A percentile compares a stretch with the other conserved stretches of the same genome.
These are phyloP conservation scores for Pseudozyma pruni DNA, from an alignment of 1,284 basidiomycete species.

Conservation along the genomic window DNA sequence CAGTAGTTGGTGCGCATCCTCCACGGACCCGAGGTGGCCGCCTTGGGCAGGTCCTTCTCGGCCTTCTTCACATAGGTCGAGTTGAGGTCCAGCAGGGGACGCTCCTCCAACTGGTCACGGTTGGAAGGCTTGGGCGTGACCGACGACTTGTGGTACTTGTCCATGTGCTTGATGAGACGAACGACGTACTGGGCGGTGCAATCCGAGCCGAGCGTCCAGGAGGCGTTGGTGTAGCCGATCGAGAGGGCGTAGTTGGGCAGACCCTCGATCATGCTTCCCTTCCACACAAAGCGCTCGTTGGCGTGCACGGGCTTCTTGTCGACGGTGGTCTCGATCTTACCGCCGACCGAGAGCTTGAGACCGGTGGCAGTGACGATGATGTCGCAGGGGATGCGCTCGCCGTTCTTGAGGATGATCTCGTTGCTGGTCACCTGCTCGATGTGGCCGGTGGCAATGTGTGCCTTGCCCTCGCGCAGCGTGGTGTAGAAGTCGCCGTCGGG, in stretches of 20 bases:
- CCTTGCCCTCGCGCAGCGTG: slow-evolving; percentile 61
- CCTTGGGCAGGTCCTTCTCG: slow-evolving; percentile 54
- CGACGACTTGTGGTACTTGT: slow-evolving; percentile 47
- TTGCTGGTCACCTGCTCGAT: slow-evolving; percentile 60
- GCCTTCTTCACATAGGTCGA: slow-evolving; percentile 65
- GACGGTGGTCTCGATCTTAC: slow-evolving; percentile 50
- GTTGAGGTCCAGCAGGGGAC: slow-evolving; percentile 59
- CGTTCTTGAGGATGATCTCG: slow-evolving; percentile 59
- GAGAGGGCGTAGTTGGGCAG: slow-evolving; percentile 61
- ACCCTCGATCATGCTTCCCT: slow-evolving; percentile 64
- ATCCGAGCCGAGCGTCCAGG: slow-evolving; percentile 66
- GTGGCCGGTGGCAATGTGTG: slow-evolving; percentile 64
- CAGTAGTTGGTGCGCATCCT: slow-evolving; percentile 55
- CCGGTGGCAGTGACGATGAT: slow-evolving; percentile 67
- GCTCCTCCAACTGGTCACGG: slow-evolving; percentile 23
- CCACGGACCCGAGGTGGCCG: slow-evolving; percentile 56
- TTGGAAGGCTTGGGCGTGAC: slow-evolving; percentile 25
- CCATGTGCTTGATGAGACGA: slow-evolving; percentile 54
- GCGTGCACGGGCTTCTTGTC: slow-evolving; percentile 53
- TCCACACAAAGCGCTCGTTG: slow-evolving; percentile 57
- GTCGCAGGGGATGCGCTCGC: slow-evolving; percentile 62
- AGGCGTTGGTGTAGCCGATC: slow-evolving; percentile 66
- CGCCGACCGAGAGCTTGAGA: slow-evolving; percentile 60
- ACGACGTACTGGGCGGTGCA: slow-evolving; percentile 58
- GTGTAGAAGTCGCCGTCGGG: slow-evolving; percentile 67